phyloP scores from a whole-genome alignment of 805 yeast species.

The Grigorovia transvaalensis region DNA sequence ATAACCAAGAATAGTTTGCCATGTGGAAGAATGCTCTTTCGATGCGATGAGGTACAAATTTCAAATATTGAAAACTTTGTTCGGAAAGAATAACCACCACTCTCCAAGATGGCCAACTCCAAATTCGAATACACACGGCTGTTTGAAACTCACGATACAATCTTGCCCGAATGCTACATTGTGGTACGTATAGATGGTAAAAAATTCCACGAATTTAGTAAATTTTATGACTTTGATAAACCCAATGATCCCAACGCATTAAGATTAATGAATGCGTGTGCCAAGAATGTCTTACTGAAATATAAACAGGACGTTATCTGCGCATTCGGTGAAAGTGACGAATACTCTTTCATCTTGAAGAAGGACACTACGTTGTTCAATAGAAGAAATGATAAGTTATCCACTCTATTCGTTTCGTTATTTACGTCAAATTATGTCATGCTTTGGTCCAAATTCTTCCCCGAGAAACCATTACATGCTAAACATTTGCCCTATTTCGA shows the following conservation, averaged over 20 bases:
- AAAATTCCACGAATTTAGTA: conserved; percentile 82
- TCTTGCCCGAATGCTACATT: conserved; percentile 73
- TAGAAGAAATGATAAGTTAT: conserved; percentile 68
- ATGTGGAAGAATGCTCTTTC: background rate
- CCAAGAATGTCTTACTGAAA: conserved; percentile 48
- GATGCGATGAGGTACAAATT: background rate
- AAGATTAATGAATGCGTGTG: conserved; percentile 72
- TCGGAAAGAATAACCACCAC: background rate
- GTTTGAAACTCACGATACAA: conserved; percentile 63
- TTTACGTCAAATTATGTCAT: conserved; percentile 68
- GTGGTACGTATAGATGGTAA: conserved; percentile 87
- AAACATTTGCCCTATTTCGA: conserved; percentile 77
- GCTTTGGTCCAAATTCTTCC: conserved; percentile 55
- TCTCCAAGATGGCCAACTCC: conserved; percentile 60
- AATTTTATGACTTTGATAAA: conserved; percentile 61
- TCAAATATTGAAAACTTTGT: too few relatives aligned
- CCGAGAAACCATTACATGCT: conserved; percentile 36
- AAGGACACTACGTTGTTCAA: conserved; percentile 62
- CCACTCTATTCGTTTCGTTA: conserved; percentile 70
- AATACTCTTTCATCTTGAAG: conserved; percentile 71
- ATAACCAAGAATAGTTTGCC: background rate
- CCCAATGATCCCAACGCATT: conserved; percentile 82
- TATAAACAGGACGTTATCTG: conserved; percentile 60
- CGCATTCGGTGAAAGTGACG: conserved; percentile 95
- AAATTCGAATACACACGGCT: conserved; percentile 76